Evolutionary conservation across 2,329 filamentous ascomycete species (phyloP), one percentile per base, ranked within the genome.

Genomic region (Trichothecium sympodiale): DNA sequence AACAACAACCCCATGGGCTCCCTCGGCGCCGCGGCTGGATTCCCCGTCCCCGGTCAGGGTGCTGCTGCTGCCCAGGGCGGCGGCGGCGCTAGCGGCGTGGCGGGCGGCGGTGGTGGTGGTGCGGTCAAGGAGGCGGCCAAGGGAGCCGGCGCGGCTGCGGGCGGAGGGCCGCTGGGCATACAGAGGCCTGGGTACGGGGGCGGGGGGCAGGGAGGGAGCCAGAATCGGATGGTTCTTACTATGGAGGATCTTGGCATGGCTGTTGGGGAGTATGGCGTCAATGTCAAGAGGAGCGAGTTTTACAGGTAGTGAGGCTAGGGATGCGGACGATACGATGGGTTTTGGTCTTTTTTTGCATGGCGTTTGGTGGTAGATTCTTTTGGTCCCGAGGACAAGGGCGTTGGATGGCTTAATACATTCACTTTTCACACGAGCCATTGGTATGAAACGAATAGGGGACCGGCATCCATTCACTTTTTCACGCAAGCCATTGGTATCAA

Each of bases 191-290:
- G 84, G 1, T 89, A 80, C 52, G 86, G 85, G 13, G 91, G 89
- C 43, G 89, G 89, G 47, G 88, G 88, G 0, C 84, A 87, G 51
- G 87, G 88, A 18, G 84, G 85, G 2, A 83, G 79, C 37, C 85
- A 93, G 63, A 94, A 93, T 44, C 73, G 87, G 43, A 95, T 91
- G 14, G 89, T 98, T 37, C 68, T 98, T 42, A 96, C 91, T 1
- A 96, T 98, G 91, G 91, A 98, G 62, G 91, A 98, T 57, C 60
- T 98, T 49, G 91, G 91, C 13, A 96, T 96, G 87, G 91, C 91
- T 1, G 89, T 96, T 20, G 84, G 84, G 23, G 91, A 98, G 67
- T 98, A 96, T 55, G 91, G 91, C 2, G 87, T 98, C 35, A 98
- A 94, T 55, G 83, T 96, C 36, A 96, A 94, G 75, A 74, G 91